phyloP scores from a whole-genome alignment of 495 filamentous ascomycete genomes.

The Penicillium chermesinum region DNA sequence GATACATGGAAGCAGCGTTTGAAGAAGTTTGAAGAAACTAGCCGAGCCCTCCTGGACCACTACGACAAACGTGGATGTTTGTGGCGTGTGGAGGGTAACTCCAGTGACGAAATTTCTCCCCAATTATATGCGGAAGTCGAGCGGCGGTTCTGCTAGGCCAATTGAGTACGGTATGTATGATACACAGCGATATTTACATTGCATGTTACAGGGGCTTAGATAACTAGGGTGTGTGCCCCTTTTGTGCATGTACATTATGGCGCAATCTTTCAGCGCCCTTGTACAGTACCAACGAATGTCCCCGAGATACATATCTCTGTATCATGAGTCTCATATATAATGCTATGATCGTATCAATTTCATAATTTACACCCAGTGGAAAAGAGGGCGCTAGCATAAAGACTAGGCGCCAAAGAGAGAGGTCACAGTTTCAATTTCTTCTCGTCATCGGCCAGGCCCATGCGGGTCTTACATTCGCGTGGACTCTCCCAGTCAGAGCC shows the following conservation, averaged over 20 bases:
- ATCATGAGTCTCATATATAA: no score
- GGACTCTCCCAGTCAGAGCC: conserved; percentile 62
- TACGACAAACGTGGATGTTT: conserved; percentile 83
- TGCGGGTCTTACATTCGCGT: conserved; percentile 76
- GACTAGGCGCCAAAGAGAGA: not conserved
- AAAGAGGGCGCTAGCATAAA: not conserved
- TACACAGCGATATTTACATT: no score
- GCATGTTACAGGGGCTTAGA: no score
- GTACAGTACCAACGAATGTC: no score
- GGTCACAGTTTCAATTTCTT: conserved; percentile 14
- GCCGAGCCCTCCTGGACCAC: conserved; percentile 77
- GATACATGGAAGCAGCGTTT: conserved; percentile 78
- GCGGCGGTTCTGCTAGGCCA: conserved; percentile 56
- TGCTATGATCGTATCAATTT: not conserved
- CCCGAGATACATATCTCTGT: no score
- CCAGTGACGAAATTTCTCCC: conserved; percentile 90
- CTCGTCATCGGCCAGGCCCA: conserved; percentile 37
- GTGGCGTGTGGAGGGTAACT: conserved; percentile 81
- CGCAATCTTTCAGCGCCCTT: no score
- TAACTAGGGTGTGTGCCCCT: no score
- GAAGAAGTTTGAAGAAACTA: conserved; percentile 79
- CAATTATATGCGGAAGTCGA: conserved; percentile 76
- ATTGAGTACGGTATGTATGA: no score
- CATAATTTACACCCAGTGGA: not conserved
- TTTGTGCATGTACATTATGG: no score